A percentile compares a stretch with the other conserved stretches of the same genome.
Conservation (phyloP, 2,329 filamentous ascomycete species). For the Verticillium nubilum region DNA sequence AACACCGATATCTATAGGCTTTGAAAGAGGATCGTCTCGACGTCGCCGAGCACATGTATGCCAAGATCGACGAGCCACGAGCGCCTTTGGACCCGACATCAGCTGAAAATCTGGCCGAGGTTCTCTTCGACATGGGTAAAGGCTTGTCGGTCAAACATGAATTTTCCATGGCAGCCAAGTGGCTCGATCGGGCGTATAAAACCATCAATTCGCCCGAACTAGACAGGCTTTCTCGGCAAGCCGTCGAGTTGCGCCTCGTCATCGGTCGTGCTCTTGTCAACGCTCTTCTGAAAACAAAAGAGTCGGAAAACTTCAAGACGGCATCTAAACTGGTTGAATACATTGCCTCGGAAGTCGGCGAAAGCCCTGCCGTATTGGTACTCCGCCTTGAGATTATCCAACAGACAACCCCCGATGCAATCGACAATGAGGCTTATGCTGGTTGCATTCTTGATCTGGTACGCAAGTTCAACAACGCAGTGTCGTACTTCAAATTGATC, state of each 20-base stretch:
- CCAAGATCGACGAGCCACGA: slow-evolving; percentile 43
- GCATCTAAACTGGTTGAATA: slow-evolving; percentile 52
- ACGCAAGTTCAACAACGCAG: slow-evolving; percentile 51
- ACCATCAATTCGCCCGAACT: slow-evolving; percentile 50
- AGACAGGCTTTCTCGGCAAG: slow-evolving; percentile 51
- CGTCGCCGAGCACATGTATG: slow-evolving; percentile 73
- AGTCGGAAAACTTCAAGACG: slow-evolving; percentile 36
- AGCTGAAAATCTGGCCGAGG: slow-evolving; percentile 59
- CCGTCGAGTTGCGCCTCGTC: slow-evolving; percentile 58
- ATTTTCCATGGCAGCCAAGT: slow-evolving; percentile 54
- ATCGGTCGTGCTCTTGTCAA: slow-evolving; percentile 61
- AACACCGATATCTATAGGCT: slow-evolving; percentile 39
- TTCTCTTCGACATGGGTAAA: slow-evolving; percentile 68
- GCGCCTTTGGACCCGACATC: slow-evolving; percentile 37
- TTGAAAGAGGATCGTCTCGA: slow-evolving; percentile 71
- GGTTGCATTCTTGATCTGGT: slow-evolving; percentile 58
- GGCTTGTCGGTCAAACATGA: slow-evolving; percentile 47
- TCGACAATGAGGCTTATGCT: slow-evolving; percentile 42
- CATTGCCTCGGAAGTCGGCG: slow-evolving; percentile 58
- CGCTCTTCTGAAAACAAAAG: slow-evolving; percentile 42
- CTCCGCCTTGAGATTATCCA: slow-evolving; percentile 64
- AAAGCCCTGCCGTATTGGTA: slow-evolving; percentile 60
- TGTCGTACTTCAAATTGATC: slow-evolving; percentile 59
- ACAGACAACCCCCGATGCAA: slow-evolving; percentile 36
- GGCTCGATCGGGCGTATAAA: slow-evolving; percentile 66